phyloP scores from a whole-genome alignment of 768 basidiomycete species.

The Rhodotorula kratochvilovae region DNA sequence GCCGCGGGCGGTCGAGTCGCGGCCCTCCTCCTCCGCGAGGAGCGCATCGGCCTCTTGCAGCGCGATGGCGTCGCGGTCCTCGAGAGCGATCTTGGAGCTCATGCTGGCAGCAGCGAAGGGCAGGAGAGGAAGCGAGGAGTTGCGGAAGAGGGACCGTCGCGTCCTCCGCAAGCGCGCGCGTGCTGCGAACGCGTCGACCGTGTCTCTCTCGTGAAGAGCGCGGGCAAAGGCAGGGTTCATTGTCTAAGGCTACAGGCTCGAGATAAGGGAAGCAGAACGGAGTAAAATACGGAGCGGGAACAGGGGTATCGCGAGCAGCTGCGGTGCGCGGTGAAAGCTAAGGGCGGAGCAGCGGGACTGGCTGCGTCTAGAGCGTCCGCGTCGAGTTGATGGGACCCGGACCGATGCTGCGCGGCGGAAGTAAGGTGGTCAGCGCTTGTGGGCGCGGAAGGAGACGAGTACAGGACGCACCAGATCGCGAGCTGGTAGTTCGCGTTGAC shows the following conservation, averaged over 20 bases:
- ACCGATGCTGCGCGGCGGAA: neutral
- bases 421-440: neutral
- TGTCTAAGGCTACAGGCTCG: too few species aligned
- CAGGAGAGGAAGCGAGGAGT: neutral
- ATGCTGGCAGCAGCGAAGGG: neutral
- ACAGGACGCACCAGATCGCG: slow-evolving; percentile 17
- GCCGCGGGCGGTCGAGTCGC: too few species aligned
- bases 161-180: too few species aligned
- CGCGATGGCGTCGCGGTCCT: neutral
- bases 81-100: slow-evolving; percentile 12
- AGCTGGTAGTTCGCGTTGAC: slow-evolving; percentile 1
- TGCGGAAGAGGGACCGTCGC: neutral
- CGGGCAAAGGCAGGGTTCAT: too few species aligned
- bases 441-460: neutral
- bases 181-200: too few species aligned
- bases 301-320: too few species aligned
- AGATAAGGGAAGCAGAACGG: too few species aligned
- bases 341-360: neutral
- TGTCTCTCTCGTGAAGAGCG: too few species aligned
- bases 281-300: too few species aligned
- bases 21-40: slow-evolving; percentile 20
- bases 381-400: neutral
- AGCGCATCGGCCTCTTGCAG: slow-evolving; percentile 25
- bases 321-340: neutral
- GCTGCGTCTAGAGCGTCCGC: too few species aligned